These are phyloP conservation scores for Iris macrosiphon DNA, from an alignment of 106 monocot species.

Conservation along the genomic window DNA sequence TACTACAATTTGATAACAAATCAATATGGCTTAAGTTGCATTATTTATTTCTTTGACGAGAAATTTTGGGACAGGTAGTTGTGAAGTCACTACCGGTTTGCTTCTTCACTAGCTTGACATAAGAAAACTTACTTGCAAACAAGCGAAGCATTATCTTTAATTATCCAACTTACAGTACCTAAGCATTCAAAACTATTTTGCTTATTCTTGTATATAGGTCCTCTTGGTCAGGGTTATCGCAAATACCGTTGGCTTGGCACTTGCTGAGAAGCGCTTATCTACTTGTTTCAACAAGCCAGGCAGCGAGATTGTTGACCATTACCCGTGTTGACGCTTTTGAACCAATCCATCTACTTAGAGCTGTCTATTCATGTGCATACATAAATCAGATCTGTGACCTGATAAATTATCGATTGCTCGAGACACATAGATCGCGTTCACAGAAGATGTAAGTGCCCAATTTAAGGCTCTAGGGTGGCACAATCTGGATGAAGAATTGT, in stretches of 20 bases:
- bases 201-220: too few relatives aligned
- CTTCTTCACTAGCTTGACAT: constrained; percentile 14
- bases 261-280: constrained; percentile 59
- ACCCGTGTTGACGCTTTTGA: constrained; percentile 32
- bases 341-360: too few relatives aligned
- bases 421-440: constrained; percentile 94
- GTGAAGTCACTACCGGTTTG: constrained; percentile 96
- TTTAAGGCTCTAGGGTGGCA: constrained; percentile 98
- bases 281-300: constrained; percentile 81
- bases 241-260: constrained; percentile 68
- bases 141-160: too few relatives aligned
- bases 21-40: too few relatives aligned
- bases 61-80: constrained; percentile 86
- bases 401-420: constrained; percentile 67
- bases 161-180: too few relatives aligned
- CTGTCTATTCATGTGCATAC: too few relatives aligned
- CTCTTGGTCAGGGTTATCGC: constrained; percentile 71
- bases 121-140: too few relatives aligned
- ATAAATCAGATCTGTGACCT: too few relatives aligned
- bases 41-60: too few relatives aligned
- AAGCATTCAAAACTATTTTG: too few relatives aligned
- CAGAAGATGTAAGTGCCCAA: constrained; percentile 82
- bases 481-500: constrained; percentile 96
- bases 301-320: constrained; percentile 64
- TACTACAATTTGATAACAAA: too few relatives aligned